Percentiles rank a stretch among this genome's conserved stretches.
These are phyloP conservation scores for Stagonosporopsis chrysanthemi DNA, from an alignment of 2,329 filamentous ascomycete genomes.

Conservation along the genomic window DNA sequence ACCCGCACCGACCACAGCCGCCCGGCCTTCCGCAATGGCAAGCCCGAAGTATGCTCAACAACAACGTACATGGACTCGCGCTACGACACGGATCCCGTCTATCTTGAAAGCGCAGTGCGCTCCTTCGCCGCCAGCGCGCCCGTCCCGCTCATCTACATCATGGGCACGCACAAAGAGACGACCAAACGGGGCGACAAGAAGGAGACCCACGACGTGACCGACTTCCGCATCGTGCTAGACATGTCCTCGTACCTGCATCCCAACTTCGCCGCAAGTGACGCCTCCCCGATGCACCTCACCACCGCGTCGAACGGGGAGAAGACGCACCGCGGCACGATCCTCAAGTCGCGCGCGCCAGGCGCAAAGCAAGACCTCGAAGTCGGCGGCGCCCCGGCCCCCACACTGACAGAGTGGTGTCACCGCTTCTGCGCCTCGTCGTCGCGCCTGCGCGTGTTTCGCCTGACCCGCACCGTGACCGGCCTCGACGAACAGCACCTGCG, in stretches of 20 bases:
- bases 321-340: conserved; percentile 69
- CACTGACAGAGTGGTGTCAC: conserved; percentile 70
- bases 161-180: conserved; percentile 49
- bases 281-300: conserved; percentile 37
- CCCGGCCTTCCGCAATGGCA: conserved; percentile 34
- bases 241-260: conserved; percentile 40
- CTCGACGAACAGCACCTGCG: conserved; percentile 66
- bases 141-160: conserved; percentile 47
- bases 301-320: conserved; percentile 67
- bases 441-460: conserved; percentile 61
- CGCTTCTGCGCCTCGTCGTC: conserved; percentile 68
- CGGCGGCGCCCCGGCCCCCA: conserved; percentile 50
- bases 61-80: conserved; percentile 38
- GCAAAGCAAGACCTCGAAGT: conserved; percentile 56
- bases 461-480: conserved; percentile 60
- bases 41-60: conserved; percentile 38
- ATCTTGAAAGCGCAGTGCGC: conserved; percentile 41
- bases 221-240: conserved; percentile 50
- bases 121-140: conserved; percentile 39
- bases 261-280: conserved; percentile 28
- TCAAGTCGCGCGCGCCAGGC: conserved; percentile 60
- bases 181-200: conserved; percentile 46
- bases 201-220: conserved; percentile 44
- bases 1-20: conserved; percentile 39
- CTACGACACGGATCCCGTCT: conserved; percentile 44